Evolutionary conservation across 176 grass and related monocot genomes (phyloP), one percentile per base, ranked within the genome.

Genomic region (Alloteropsis semialata): DNA sequence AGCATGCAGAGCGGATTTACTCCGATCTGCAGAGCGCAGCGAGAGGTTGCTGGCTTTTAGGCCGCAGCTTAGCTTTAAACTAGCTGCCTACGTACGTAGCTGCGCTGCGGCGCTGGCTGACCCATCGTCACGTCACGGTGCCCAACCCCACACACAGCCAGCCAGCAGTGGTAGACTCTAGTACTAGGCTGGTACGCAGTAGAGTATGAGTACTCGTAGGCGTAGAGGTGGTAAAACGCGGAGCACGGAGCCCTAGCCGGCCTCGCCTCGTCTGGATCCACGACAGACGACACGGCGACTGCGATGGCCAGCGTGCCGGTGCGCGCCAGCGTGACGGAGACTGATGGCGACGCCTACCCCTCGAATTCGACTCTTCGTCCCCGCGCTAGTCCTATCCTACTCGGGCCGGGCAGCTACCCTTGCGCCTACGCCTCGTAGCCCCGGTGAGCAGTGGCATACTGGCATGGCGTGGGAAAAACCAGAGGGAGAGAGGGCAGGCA

Each of bases 331-430:
- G 56, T n/a, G 75, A 63, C 57, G 42, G 27, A 27, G 76, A 34
- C 41, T 2, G 76, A 64, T n/a, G 76, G 77, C 61, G 45, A 66
- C 19, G 44, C 30, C 22, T 12, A 24, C 33, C n/a, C n/a, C n/a
- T n/a, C n/a, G n/a, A n/a, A n/a, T n/a, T 8, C 63, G 6, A 2
- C 3, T 17, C 45, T 15, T 4, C 16, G 30, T 19, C 44, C 42
- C 68, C n/a, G n/a, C n/a, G n/a, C n/a, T 71, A 71, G 24, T 48
- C 68, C 42, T 10, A 70, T 46, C 67, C 67, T 69, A 17, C 66
- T 28, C 22, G 38, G 39, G 65, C 6, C 64, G 16, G 18, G n/a
- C 36, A 36, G 12, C 64, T 67, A 67, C 8, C 7, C 36, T 10
- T n/a, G 45, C 45, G 45, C 45, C 45, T 16, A 48, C 45, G 45